Percentiles rank a stretch among this genome's conserved stretches.
Conservation (phyloP, 225 moss, liverwort and hornwort species). For the Rhytidiadelphus loreus region DNA sequence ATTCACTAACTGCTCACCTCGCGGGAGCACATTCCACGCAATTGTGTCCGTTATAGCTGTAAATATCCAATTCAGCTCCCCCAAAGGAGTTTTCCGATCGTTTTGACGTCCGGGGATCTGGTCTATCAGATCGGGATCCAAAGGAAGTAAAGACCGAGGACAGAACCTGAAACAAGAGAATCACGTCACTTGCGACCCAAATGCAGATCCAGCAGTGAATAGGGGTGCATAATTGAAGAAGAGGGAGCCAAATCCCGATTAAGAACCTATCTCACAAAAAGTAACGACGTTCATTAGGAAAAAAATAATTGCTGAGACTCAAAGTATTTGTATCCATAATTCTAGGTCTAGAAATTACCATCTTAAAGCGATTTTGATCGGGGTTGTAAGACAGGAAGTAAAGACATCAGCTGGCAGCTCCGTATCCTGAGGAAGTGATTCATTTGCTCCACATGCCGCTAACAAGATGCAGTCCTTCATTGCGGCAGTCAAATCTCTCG, state of each 20-base stretch:
- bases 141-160: slow-evolving; percentile 63
- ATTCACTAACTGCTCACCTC: slow-evolving; percentile 39
- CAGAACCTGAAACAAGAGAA: slow-evolving; percentile 61
- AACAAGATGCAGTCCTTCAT: slow-evolving; percentile 88
- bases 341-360: slow-evolving; percentile 36
- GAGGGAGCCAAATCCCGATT: background rate
- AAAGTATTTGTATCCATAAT: background rate
- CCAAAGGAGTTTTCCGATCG: slow-evolving; percentile 86
- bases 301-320: background rate
- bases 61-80: slow-evolving; percentile 98
- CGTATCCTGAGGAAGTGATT: slow-evolving; percentile 87
- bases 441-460: slow-evolving; percentile 83
- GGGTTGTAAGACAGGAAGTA: slow-evolving; percentile 89
- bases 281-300: background rate
- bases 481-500: slow-evolving; percentile 22
- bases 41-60: slow-evolving; percentile 96
- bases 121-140: slow-evolving; percentile 85
- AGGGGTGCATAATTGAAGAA: background rate
- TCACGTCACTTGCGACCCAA: background rate
- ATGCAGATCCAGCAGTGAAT: background rate
- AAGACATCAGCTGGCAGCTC: slow-evolving; percentile 92
- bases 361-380: slow-evolving; percentile 94
- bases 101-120: slow-evolving; percentile 93
- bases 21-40: slow-evolving; percentile 96
- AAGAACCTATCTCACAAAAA: background rate